Evolutionary conservation across 2,329 filamentous ascomycete genomes (phyloP).

Genomic region (Ophiostoma montium): DNA sequence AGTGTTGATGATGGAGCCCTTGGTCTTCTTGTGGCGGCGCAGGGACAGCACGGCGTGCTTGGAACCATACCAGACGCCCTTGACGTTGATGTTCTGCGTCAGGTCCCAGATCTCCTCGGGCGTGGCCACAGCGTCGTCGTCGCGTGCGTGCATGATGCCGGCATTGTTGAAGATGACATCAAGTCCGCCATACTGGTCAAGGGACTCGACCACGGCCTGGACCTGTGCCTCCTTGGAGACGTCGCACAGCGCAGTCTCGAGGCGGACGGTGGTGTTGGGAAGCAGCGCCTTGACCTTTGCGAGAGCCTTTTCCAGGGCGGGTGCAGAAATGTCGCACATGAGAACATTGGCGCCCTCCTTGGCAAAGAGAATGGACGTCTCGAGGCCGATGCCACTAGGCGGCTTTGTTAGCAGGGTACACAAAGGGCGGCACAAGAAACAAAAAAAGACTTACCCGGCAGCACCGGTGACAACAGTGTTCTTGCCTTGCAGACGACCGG

Average conservation of each 20-base stretch:
- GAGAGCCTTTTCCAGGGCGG: conserved; percentile 62
- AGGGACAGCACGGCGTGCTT: conserved; percentile 81
- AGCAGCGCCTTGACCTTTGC: conserved; percentile 63
- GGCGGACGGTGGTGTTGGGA: conserved; percentile 36
- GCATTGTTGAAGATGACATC: conserved; percentile 97
- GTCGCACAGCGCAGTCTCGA: conserved; percentile 55
- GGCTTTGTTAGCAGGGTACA: too few relatives aligned
- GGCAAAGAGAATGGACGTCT: conserved; percentile 80
- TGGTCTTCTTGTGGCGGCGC: conserved; percentile 64
- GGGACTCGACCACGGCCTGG: conserved; percentile 54
- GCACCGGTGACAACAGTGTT: conserved; percentile 68
- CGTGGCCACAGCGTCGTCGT: conserved; percentile 68
- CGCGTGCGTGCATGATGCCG: conserved; percentile 84
- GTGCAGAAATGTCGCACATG: conserved; percentile 70
- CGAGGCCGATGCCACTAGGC: conserved; percentile 74
- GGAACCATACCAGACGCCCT: conserved; percentile 93
- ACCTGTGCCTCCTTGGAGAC: conserved; percentile 78
- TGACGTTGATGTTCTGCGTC: conserved; percentile 89
- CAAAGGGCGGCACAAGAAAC: not conserved
- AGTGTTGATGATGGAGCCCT: conserved; percentile 80
- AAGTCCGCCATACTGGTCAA: conserved; percentile 75
- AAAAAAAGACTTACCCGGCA: conserved; percentile 50
- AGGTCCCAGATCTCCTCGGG: conserved; percentile 88
- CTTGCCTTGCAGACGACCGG: conserved; percentile 43
- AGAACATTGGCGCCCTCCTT: conserved; percentile 77